Evolutionary conservation across 1,284 basidiomycete genomes (phyloP).

Genomic region (Microbotryum saponariae): DNA sequence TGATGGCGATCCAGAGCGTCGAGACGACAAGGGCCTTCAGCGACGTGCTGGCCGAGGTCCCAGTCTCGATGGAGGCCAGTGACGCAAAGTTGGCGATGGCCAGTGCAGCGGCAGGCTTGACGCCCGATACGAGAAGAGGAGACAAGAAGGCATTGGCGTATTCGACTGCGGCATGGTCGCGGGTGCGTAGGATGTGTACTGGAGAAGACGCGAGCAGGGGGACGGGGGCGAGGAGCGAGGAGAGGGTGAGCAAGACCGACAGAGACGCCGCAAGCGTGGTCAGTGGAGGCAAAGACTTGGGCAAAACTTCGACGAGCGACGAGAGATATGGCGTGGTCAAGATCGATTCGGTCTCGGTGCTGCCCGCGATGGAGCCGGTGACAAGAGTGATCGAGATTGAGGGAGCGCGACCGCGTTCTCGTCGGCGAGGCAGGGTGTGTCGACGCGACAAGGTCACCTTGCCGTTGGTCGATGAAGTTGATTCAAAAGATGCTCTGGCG

Average conservation of each 20-base stretch:
- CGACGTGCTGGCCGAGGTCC: too few relatives aligned
- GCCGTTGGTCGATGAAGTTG: neutral
- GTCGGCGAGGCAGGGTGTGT: slow-evolving; percentile 19
- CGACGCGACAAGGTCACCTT: slow-evolving; percentile 5
- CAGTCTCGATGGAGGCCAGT: slow-evolving; percentile 1
- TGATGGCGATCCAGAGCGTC: slow-evolving; percentile 75
- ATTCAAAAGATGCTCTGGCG: neutral
- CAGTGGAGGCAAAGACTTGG: neutral
- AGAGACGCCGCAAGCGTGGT: neutral
- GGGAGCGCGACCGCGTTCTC: neutral
- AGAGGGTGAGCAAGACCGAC: neutral
- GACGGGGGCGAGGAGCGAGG: neutral
- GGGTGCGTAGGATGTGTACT: slow-evolving; percentile 13
- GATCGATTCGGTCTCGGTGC: too few relatives aligned
- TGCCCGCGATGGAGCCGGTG: neutral
- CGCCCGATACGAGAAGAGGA: slow-evolving; percentile 11
- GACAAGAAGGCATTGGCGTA: slow-evolving; percentile 11
- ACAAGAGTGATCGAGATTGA: slow-evolving; percentile 6
- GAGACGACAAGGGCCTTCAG: slow-evolving; percentile 50
- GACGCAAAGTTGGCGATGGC: slow-evolving; percentile 7
- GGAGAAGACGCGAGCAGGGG: slow-evolving; percentile 10
- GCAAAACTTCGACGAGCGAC: neutral
- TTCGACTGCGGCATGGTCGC: neutral
- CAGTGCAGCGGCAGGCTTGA: neutral
- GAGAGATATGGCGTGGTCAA: neutral